Evolutionary conservation across 768 basidiomycete species (phyloP).

Genomic region (Xerocomellus amylosporus): DNA sequence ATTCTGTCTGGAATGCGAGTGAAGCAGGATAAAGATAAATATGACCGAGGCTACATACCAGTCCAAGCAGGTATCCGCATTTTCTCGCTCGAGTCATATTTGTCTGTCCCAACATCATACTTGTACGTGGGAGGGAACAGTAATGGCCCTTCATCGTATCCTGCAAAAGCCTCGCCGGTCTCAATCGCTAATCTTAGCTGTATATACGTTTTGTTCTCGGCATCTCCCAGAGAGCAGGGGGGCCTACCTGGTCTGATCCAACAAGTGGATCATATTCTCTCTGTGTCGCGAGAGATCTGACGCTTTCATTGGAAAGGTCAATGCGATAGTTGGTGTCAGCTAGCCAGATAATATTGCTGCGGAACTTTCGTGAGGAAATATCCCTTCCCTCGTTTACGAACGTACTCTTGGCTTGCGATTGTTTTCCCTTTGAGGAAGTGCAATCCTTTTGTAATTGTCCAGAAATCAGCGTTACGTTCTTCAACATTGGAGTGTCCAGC

Average conservation of each 20-base stretch:
- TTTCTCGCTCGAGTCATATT: constrained; percentile 95
- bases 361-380: constrained; percentile 2
- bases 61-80: constrained; percentile 97
- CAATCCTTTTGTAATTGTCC: constrained; percentile 78
- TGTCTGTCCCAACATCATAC: constrained; percentile 77
- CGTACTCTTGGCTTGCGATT: constrained; percentile 88
- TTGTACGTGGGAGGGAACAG: constrained; percentile 95
- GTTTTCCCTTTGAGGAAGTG: constrained; percentile 89
- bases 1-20: constrained; percentile 72
- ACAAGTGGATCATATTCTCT: constrained; percentile 73
- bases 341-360: constrained; percentile 88
- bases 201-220: neutral
- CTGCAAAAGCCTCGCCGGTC: constrained; percentile 67
- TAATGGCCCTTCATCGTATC: constrained; percentile 86
- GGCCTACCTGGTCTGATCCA: constrained; percentile 78
- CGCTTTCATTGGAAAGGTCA: constrained; percentile 78
- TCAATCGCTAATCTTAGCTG: constrained; percentile 77
- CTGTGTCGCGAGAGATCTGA: constrained; percentile 58
- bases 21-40: neutral
- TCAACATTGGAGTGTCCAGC: constrained; percentile 91
- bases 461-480: constrained; percentile 90
- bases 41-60: constrained; percentile 46
- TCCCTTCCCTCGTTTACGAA: constrained; percentile 7
- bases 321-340: constrained; percentile 97
- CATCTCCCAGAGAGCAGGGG: neutral